These are phyloP conservation scores for Aureobasidium musti DNA, from an alignment of 2,329 filamentous ascomycete species.

Conservation along the genomic window DNA sequence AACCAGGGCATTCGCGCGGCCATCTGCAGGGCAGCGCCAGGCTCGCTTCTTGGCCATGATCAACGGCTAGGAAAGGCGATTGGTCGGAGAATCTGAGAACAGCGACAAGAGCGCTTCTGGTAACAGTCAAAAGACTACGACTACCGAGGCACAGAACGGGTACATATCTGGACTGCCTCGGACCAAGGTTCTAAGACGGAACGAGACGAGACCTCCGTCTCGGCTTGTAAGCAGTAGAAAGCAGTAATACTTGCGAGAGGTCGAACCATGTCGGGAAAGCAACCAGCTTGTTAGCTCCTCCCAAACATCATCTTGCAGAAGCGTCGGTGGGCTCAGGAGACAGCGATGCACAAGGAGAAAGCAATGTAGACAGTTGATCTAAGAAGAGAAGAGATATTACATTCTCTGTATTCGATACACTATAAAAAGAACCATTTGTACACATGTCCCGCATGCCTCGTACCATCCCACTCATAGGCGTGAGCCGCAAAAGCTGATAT, in stretches of 20 bases:
- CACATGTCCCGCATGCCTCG: slow-evolving; percentile 8
- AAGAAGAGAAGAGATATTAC: slow-evolving; percentile 10
- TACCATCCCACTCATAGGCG: background rate
- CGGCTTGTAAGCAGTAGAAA: background rate
- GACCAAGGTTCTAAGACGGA: background rate
- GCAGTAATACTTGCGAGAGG: background rate
- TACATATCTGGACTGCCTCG: background rate
- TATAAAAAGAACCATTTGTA: slow-evolving; percentile 4
- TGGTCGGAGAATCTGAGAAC: background rate
- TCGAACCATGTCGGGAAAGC: background rate
- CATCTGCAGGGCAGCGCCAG: slow-evolving; percentile 10
- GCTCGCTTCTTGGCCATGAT: slow-evolving; percentile 13
- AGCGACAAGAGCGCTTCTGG: background rate
- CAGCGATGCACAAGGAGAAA: background rate
- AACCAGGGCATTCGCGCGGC: background rate
- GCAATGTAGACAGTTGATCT: background rate
- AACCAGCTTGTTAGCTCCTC: background rate
- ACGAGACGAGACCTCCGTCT: background rate
- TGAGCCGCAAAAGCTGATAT: slow-evolving; percentile 7
- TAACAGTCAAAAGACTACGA: background rate
- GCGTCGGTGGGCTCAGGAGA: background rate
- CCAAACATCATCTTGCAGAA: background rate
- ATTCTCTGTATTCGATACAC: slow-evolving; percentile 7
- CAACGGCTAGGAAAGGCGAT: slow-evolving; percentile 5
- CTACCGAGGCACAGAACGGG: background rate